These are phyloP conservation scores for Conticribra weissflogii DNA, from an alignment of 108 stramenopile genomes.

Conservation along the genomic window DNA sequence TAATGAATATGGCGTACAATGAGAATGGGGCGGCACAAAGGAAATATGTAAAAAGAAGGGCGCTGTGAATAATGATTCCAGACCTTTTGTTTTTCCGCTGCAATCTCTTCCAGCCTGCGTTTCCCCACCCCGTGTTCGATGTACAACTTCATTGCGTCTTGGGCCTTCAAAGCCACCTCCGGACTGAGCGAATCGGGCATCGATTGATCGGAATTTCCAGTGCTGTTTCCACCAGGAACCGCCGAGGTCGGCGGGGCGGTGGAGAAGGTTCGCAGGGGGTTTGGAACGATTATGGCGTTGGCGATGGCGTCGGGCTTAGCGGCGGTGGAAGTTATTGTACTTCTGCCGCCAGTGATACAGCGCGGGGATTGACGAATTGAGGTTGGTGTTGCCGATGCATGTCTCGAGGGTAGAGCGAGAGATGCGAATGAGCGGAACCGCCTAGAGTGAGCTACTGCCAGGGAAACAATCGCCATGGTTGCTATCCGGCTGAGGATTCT, in stretches of 20 bases:
- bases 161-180: constrained; percentile 64
- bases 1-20: background rate
- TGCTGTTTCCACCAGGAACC: background rate
- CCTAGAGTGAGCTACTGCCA: too few relatives aligned
- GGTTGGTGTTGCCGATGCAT: too few relatives aligned
- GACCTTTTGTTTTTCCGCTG: constrained; percentile 24
- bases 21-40: background rate
- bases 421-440: too few relatives aligned
- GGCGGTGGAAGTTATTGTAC: too few relatives aligned
- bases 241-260: background rate
- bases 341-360: too few relatives aligned
- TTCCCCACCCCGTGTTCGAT: constrained; percentile 64
- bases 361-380: too few relatives aligned
- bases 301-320: too few relatives aligned
- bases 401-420: too few relatives aligned
- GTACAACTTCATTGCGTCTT: constrained; percentile 60
- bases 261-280: constrained; percentile 4
- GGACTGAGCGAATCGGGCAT: constrained; percentile 56
- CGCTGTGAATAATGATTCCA: background rate
- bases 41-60: background rate
- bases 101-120: constrained; percentile 55
- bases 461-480: too few relatives aligned
- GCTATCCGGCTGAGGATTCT: too few relatives aligned
- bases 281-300: too few relatives aligned
- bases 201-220: constrained; percentile 10